Base-by-base conservation (phyloP, 257 asterid genomes). In the Lycium ferocissimum region DNA sequence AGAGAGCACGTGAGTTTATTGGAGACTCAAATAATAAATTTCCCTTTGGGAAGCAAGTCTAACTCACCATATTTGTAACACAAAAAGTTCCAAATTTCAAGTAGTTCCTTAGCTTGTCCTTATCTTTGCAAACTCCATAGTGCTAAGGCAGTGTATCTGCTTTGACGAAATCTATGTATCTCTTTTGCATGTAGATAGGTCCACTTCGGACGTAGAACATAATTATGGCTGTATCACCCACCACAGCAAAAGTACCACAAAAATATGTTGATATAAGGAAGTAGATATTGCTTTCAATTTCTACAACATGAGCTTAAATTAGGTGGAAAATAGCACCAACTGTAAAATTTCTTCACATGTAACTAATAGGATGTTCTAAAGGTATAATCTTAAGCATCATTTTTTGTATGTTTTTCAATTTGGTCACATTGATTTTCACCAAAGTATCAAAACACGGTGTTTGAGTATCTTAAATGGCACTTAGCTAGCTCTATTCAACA, bases 71-170 rank as follows among this genome's bases (percentile, higher is more conserved):
- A 43, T 65, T 13, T 67, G 47, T 67, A 67, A 33, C 49, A 67
- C 49, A 67, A 37, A 69, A 37, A 15, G 26, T 69, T 37, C 22
- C 22, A 37, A 40, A 38, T 6, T 66, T 37, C 49, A 67, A 67
- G 35, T 67, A 14, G 47, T 67, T 67, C 49, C 76, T 35, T 67
- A 4, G 12, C 78, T 56, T 67, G 85, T 88, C 87, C 79, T 84
- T 85, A 73, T 87, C 84, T 12, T 18, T 53, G 81, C 43, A 75
- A 75, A 51, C 7, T 22, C 62, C 62, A 75, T 49, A 13, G 57
- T 49, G 81, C 62, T 49, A 49, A 75, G 81, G 61, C n/a, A 22
- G 33, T 72, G 33, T 43, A 40, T 72, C 81, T 73, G 22, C 81
- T 76, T 76, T 76, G 81, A 76, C 62, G 37, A 51, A 76, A 51